Percentiles rank a stretch among this genome's conserved stretches.
Evolutionary conservation across 176 grass and related monocot genomes (phyloP).

Genomic region (Oryza officinalis): DNA sequence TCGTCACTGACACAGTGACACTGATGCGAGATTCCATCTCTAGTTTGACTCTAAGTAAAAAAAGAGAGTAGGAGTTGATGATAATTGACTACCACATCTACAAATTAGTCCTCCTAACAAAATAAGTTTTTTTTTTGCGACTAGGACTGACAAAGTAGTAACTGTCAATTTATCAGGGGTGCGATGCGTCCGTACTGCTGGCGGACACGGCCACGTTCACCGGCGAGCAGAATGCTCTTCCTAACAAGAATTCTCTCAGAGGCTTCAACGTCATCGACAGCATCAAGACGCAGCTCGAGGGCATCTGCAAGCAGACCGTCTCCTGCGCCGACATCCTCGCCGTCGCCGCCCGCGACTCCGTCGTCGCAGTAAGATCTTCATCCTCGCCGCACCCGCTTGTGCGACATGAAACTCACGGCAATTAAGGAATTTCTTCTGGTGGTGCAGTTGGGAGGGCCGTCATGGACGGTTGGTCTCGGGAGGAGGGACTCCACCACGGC

Average conservation of each 20-base stretch:
- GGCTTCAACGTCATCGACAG: constrained; percentile 50
- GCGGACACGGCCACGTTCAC: constrained; percentile 51
- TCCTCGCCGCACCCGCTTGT: no score
- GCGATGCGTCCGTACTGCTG: constrained; percentile 69
- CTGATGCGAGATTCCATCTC: background rate
- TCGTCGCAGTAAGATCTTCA: constrained; percentile 46
- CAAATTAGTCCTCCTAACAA: background rate
- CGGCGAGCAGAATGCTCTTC: constrained; percentile 8
- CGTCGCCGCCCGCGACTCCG: constrained; percentile 67
- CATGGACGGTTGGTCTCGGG: constrained; percentile 46
- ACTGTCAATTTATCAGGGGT: constrained; percentile 43
- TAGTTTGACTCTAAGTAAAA: background rate
- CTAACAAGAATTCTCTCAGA: background rate
- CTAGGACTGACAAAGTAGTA: background rate
- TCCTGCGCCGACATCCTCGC: constrained; percentile 82
- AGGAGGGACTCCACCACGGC: constrained; percentile 46
- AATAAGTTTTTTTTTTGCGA: background rate
- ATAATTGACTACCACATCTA: no score
- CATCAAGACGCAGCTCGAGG: constrained; percentile 71
- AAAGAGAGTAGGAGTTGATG: no score
- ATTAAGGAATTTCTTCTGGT: background rate
- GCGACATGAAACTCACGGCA: background rate
- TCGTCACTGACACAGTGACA: background rate
- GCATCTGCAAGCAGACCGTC: constrained; percentile 55
- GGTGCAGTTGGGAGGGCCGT: constrained; percentile 40